Evolutionary conservation across 1,284 basidiomycete genomes (phyloP).

Genomic region (Cutaneotrichosporon mucoides): DNA sequence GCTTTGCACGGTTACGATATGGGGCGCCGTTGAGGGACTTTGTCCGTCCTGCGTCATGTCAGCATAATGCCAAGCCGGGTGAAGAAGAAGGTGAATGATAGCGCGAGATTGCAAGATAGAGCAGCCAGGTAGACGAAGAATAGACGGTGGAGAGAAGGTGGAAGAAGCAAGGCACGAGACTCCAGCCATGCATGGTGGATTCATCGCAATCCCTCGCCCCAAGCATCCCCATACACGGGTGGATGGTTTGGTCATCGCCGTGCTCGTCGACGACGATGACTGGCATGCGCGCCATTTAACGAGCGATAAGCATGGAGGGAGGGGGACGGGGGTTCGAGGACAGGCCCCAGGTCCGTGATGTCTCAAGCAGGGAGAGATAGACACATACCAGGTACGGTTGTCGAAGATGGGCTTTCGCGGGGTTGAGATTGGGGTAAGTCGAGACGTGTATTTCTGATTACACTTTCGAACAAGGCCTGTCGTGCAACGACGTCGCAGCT

Average conservation of each 20-base stretch:
- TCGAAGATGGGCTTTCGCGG: not conserved
- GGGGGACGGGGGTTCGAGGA: not conserved
- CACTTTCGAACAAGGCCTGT: too few relatives aligned
- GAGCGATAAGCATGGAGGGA: not conserved
- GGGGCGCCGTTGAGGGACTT: not conserved
- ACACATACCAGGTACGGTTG: conserved; percentile 14
- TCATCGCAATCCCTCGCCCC: too few relatives aligned
- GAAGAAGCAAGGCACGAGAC: too few relatives aligned
- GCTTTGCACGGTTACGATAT: not conserved
- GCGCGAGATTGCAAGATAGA: too few relatives aligned
- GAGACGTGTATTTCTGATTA: too few relatives aligned
- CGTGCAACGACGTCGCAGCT: not conserved
- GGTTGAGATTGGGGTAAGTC: not conserved
- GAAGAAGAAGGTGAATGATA: not conserved
- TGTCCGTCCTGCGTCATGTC: not conserved
- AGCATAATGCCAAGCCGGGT: not conserved
- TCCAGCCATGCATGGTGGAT: too few relatives aligned
- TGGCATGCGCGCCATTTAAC: not conserved
- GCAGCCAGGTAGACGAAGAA: too few relatives aligned
- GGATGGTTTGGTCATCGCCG: too few relatives aligned
- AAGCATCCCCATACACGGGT: too few relatives aligned
- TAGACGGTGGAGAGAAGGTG: not conserved
- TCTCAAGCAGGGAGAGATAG: conserved; percentile 4
- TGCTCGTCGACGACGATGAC: too few relatives aligned
- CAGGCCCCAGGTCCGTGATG: conserved; percentile 13